phyloP scores from a whole-genome alignment of 2,329 filamentous ascomycete genomes.

The Atkinsonella hypoxylon region DNA sequence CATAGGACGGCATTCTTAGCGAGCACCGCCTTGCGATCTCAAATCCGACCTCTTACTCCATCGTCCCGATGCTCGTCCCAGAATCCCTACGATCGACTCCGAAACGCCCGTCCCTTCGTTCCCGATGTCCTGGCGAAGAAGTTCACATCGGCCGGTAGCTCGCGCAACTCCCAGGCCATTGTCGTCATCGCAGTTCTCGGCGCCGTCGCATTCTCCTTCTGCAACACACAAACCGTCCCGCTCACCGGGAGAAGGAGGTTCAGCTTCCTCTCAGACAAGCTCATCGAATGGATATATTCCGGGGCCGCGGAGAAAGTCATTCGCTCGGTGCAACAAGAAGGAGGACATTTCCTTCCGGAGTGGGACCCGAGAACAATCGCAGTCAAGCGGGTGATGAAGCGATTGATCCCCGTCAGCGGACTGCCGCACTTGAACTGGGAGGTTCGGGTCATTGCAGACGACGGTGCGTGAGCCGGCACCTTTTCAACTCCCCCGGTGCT shows the following conservation, averaged over 20 bases:
- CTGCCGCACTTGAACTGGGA: constrained; percentile 53
- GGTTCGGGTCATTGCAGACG: constrained; percentile 61
- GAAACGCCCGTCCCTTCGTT: constrained; percentile 21
- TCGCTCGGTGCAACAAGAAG: constrained; percentile 37
- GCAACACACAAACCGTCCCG: constrained; percentile 60
- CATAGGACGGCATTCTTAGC: background rate
- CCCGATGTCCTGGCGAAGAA: constrained; percentile 14
- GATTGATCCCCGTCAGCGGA: constrained; percentile 56
- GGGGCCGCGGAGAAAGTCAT: constrained; percentile 30
- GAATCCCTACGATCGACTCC: constrained; percentile 16
- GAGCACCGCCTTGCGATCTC: background rate
- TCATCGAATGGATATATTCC: constrained; percentile 34
- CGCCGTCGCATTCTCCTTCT: constrained; percentile 48
- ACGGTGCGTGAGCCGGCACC: constrained; percentile 21
- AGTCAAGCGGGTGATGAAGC: constrained; percentile 52
- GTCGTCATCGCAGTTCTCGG: constrained; percentile 28
- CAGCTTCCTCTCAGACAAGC: constrained; percentile 48
- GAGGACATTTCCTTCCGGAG: constrained; percentile 43
- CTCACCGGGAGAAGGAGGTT: constrained; percentile 61
- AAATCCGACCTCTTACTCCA: constrained; percentile 10
- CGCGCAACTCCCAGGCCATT: constrained; percentile 23
- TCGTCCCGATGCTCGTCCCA: constrained; percentile 10
- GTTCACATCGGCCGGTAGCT: constrained; percentile 16
- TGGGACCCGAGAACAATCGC: constrained; percentile 42
- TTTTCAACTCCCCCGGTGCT: background rate